Evolutionary conservation across 2,329 filamentous ascomycete genomes (phyloP), one percentile per base, ranked within the genome.

Genomic region (Fusarium floridanum): DNA sequence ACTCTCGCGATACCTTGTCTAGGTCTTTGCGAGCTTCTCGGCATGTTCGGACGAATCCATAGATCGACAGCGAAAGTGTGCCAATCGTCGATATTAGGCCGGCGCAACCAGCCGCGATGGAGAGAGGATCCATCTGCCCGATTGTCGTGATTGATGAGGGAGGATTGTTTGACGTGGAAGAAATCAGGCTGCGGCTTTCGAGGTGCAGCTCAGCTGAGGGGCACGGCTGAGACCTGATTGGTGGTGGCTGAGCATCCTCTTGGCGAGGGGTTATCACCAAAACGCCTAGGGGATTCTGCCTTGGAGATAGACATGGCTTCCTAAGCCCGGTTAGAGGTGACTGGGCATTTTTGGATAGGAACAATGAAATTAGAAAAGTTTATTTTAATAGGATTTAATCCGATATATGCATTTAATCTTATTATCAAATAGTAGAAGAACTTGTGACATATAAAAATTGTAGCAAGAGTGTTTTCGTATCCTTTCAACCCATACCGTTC

Each of bases 1-100:
- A 45, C 45, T 75, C 73, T 29, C 64, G 50, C 8, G 72, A 75
- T 5, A 75, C 66, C 12, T 59, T 57, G 7, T 75, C 72, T 2
- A 75, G 17, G 10, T 75, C 72, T 5, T 32, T 39, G 2, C 73
- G 72, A 5, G 73, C 68, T 7, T 75, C 73, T 24, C 73, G 64
- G 27, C 55, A 75, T 3, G 50, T 67, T 2, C 73, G 68, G 1
- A 75, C 68, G 9, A 75, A 75, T 1, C 32, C 34, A 11, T 65
- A 57, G 0, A 75, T 70, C 4, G 59, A 61, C 17, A 56, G 0
- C 4, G 56, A 61, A 1, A 75, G 4, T 2, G 36, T 37, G 5
- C 66, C 61, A 22, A 73, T 73, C 1, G 66, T 29, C 1, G 32
- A 22, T 1, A 73, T 60, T 14, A 74, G 71, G 14, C 71, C 24